A percentile compares a stretch with the other conserved stretches of the same genome.
These are phyloP conservation scores for Colletotrichum neosansevieriae DNA, from an alignment of 2,329 filamentous ascomycete genomes.

Conservation along the genomic window DNA sequence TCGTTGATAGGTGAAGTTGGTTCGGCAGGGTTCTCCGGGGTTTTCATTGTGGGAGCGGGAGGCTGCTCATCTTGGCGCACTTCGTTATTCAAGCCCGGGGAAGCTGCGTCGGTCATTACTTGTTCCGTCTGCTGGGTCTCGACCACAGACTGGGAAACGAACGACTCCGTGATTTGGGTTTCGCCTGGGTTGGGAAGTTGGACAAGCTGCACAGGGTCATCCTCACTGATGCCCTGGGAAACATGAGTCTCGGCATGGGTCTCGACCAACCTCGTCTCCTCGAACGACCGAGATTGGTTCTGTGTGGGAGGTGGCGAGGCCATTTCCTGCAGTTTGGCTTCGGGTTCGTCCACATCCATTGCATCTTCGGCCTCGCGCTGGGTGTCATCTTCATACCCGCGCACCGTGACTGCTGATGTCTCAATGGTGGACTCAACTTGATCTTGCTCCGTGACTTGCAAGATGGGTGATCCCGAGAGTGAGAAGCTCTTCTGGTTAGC, in stretches of 20 bases:
- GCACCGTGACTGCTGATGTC: not conserved
- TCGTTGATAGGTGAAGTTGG: slow-evolving; percentile 28
- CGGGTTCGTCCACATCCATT: slow-evolving; percentile 32
- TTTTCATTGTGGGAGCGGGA: not conserved
- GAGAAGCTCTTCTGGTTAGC: not conserved
- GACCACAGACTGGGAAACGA: slow-evolving; percentile 10
- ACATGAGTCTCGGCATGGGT: slow-evolving; percentile 5
- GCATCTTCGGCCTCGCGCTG: slow-evolving; percentile 4
- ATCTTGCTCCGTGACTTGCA: not conserved
- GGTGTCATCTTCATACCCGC: not conserved
- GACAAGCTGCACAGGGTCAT: not conserved
- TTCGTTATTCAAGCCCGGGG: not conserved
- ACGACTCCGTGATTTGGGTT: slow-evolving; percentile 25
- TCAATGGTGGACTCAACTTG: slow-evolving; percentile 2
- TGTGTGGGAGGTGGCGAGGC: slow-evolving; percentile 19
- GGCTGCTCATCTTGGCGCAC: not conserved
- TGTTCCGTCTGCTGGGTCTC: slow-evolving; percentile 34
- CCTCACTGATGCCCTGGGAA: not conserved
- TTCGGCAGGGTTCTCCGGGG: slow-evolving; percentile 12
- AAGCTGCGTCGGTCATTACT: slow-evolving; percentile 13
- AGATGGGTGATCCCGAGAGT: not conserved
- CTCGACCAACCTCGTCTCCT: slow-evolving; percentile 7
- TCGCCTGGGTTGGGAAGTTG: slow-evolving; percentile 23
- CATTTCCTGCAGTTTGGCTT: not conserved
- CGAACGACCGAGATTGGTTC: slow-evolving; percentile 7